Conservation (phyloP, 139 green algal genomes). For the Picochlorum sp. region DNA sequence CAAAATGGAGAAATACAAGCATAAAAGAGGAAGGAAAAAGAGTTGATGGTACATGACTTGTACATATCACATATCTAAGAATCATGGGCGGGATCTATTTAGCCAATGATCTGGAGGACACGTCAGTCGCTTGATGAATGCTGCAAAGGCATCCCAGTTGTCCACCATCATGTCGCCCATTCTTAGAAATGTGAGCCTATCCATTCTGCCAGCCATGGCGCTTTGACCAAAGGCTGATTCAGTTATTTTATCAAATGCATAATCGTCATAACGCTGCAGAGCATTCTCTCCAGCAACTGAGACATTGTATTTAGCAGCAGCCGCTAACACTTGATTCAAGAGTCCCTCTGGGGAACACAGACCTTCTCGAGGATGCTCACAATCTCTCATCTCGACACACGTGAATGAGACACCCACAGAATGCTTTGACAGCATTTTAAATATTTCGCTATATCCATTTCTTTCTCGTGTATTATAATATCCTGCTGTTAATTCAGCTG, state of each 20-base stretch:
- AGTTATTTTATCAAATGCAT: constrained; percentile 85
- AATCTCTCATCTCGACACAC: constrained; percentile 98
- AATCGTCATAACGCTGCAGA: constrained; percentile 89
- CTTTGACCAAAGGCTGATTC: constrained; percentile 78
- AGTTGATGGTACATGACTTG: too few species aligned
- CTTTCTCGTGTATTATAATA: constrained; percentile 95
- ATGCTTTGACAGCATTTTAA: constrained; percentile 49
- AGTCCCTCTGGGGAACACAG: constrained; percentile 83
- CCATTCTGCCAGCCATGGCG: constrained; percentile 61
- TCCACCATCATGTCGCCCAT: constrained; percentile 76
- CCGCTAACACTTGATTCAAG: constrained; percentile 69
- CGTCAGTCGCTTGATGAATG: constrained; percentile 38
- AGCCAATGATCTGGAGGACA: constrained; percentile 16
- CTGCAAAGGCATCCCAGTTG: constrained; percentile 47
- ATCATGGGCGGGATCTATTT: not conserved
- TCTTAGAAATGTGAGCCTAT: constrained; percentile 90
- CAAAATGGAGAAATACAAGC: too few species aligned
- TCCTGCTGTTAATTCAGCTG: constrained; percentile 93
- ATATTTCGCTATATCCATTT: constrained; percentile 75
- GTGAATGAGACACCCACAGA: constrained; percentile 86
- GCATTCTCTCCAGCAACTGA: constrained; percentile 91
- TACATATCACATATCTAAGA: not conserved
- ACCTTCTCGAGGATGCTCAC: constrained; percentile 86
- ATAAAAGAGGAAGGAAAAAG: too few species aligned
- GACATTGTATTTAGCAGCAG: constrained; percentile 55